A percentile compares a stretch with the other conserved stretches of the same genome.
phyloP scores from a whole-genome alignment of 176 grass and related monocot genomes.

The Carex littledalei region DNA sequence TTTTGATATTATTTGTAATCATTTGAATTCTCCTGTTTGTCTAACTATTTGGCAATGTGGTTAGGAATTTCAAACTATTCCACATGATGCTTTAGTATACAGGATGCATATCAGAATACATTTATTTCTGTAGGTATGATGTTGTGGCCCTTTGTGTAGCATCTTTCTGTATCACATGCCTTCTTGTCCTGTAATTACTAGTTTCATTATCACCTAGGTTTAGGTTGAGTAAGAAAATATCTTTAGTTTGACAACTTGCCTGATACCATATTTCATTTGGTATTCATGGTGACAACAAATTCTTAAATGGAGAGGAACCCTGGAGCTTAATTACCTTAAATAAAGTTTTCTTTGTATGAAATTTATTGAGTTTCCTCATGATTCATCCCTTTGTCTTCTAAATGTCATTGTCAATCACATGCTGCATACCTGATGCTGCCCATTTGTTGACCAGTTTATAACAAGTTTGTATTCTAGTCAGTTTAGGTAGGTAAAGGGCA shows the following conservation, averaged over 20 bases:
- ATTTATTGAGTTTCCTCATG: background rate
- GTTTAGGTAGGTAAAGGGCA: conserved; percentile 2
- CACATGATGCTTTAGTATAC: background rate
- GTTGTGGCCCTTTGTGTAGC: background rate
- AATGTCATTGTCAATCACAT: conserved; percentile 25
- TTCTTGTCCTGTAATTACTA: background rate
- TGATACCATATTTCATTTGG: background rate
- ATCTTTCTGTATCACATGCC: background rate
- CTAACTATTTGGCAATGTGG: background rate
- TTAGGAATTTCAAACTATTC: background rate
- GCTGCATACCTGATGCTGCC: background rate
- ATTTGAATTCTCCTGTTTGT: background rate
- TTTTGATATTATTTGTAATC: background rate
- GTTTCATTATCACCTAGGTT: background rate
- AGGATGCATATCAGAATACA: background rate
- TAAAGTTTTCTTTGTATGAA: conserved; percentile 1
- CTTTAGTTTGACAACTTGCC: background rate
- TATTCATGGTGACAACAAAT: background rate
- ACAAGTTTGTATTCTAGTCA: background rate
- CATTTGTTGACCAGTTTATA: background rate
- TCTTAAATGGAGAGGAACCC: background rate
- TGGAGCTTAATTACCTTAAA: conserved; percentile 1
- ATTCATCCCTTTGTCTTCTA: background rate
- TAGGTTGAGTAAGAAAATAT: background rate
- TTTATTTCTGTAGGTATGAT: background rate